phyloP scores from a whole-genome alignment of 2,329 filamentous ascomycete genomes.

The Monosporascus sp. region DNA sequence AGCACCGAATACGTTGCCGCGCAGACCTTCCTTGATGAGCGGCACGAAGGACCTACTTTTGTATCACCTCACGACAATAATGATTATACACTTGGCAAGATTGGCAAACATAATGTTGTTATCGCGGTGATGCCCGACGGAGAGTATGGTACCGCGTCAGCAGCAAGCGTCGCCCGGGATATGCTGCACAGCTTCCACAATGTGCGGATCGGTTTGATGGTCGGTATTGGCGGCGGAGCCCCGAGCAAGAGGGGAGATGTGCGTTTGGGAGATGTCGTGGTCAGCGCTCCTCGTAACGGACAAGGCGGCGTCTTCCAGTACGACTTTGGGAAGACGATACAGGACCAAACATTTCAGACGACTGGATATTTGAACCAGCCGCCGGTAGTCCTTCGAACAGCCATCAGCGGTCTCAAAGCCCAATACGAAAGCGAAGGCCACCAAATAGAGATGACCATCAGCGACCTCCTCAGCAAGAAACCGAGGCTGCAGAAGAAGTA shows the following conservation, averaged over 20 bases:
- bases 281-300: constrained; percentile 7
- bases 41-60: constrained; percentile 18
- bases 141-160: constrained; percentile 19
- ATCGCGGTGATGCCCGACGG: constrained; percentile 21
- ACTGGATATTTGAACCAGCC: too few species aligned
- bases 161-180: constrained; percentile 22
- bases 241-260: constrained; percentile 20
- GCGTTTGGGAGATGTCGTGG: constrained; percentile 21
- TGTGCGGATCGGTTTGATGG: constrained; percentile 26
- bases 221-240: constrained; percentile 31
- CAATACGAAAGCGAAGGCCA: too few species aligned
- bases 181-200: constrained; percentile 26
- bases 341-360: too few species aligned
- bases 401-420: too few species aligned
- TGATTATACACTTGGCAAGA: constrained; percentile 7
- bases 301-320: constrained; percentile 18
- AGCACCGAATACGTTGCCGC: constrained; percentile 32
- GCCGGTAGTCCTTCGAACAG: too few species aligned
- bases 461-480: too few species aligned
- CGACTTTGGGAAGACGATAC: neutral
- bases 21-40: constrained; percentile 33
- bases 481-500: too few species aligned
- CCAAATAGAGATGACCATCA: too few species aligned
- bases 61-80: too few species aligned
- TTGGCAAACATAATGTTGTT: constrained; percentile 17